A percentile compares a stretch with the other conserved stretches of the same genome.
phyloP scores from a whole-genome alignment of 495 filamentous ascomycete genomes.

The Talaromyces trachyspermus region DNA sequence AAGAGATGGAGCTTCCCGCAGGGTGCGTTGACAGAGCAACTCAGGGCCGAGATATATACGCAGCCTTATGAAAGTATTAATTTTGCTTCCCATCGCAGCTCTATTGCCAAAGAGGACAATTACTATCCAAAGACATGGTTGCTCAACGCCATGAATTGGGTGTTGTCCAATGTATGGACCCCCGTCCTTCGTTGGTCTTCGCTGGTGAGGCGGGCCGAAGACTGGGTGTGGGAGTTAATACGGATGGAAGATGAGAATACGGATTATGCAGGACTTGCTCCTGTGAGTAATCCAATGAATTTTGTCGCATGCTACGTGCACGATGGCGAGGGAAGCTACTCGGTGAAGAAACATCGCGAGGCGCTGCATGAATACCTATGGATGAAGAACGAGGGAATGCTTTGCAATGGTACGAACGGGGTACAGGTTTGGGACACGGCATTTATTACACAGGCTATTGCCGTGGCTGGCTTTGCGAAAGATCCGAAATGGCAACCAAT shows the following conservation, averaged over 20 bases:
- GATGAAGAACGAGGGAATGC: conserved; percentile 87
- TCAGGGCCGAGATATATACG: conserved; percentile 80
- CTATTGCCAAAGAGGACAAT: conserved; percentile 71
- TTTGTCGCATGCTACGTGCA: conserved; percentile 72
- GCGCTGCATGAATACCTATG: conserved; percentile 81
- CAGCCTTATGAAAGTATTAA: conserved; percentile 71
- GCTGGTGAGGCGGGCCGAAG: conserved; percentile 60
- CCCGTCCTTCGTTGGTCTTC: conserved; percentile 58
- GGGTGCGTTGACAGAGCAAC: conserved; percentile 58
- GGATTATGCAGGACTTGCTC: conserved; percentile 76
- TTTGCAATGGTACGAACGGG: conserved; percentile 93
- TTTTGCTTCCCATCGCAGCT: conserved; percentile 73
- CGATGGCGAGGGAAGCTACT: conserved; percentile 70
- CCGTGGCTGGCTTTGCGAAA: conserved; percentile 69
- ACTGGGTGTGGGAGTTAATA: conserved; percentile 69
- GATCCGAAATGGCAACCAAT: conserved; percentile 75
- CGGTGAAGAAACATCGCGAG: conserved; percentile 71
- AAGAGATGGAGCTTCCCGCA: conserved; percentile 65
- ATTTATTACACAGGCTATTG: conserved; percentile 74
- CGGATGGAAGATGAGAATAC: conserved; percentile 89
- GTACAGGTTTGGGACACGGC: conserved; percentile 95
- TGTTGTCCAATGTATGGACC: conserved; percentile 70
- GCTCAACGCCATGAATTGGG: conserved; percentile 65
- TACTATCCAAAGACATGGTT: conserved; percentile 89
- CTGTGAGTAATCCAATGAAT: conserved; percentile 87